phyloP scores from a whole-genome alignment of 768 basidiomycete genomes.

The Mycena kentingensis region DNA sequence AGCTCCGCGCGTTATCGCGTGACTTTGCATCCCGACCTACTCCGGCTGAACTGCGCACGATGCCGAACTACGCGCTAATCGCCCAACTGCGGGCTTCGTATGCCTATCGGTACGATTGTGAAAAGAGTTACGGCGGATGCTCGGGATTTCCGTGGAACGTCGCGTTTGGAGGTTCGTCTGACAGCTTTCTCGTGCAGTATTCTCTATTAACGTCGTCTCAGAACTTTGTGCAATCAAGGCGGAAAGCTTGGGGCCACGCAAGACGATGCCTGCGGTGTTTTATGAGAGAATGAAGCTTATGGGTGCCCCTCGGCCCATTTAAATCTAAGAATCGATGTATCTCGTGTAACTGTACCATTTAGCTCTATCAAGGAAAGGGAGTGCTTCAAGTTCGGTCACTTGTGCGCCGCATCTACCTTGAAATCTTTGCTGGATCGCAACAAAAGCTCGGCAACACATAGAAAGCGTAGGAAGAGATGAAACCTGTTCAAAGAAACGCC shows the following conservation, averaged over 20 bases:
- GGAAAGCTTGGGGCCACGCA: not conserved
- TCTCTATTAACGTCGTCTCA: not conserved
- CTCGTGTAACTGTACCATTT: no score
- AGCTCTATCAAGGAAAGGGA: no score
- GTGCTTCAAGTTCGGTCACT: no score
- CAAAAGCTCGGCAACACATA: no score
- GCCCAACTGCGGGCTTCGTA: slow-evolving; percentile 50
- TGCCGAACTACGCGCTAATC: slow-evolving; percentile 33
- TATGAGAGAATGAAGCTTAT: no score
- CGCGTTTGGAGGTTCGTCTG: slow-evolving; percentile 39
- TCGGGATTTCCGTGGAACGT: slow-evolving; percentile 54
- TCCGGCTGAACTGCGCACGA: slow-evolving; percentile 26
- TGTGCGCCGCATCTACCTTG: no score
- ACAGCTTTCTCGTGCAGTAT: not conserved
- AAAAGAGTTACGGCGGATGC: slow-evolving; percentile 22
- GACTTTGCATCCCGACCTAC: slow-evolving; percentile 40
- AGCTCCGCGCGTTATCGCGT: slow-evolving; percentile 44
- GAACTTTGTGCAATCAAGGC: not conserved
- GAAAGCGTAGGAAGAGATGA: no score
- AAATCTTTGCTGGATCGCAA: no score
- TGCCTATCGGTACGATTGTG: slow-evolving; percentile 45
- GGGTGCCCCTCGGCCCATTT: no score
- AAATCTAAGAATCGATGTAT: no score
- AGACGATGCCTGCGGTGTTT: not conserved
- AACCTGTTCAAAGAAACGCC: no score